phyloP scores from a whole-genome alignment of 1,284 basidiomycete genomes.

The Binderoboletus segoi region DNA sequence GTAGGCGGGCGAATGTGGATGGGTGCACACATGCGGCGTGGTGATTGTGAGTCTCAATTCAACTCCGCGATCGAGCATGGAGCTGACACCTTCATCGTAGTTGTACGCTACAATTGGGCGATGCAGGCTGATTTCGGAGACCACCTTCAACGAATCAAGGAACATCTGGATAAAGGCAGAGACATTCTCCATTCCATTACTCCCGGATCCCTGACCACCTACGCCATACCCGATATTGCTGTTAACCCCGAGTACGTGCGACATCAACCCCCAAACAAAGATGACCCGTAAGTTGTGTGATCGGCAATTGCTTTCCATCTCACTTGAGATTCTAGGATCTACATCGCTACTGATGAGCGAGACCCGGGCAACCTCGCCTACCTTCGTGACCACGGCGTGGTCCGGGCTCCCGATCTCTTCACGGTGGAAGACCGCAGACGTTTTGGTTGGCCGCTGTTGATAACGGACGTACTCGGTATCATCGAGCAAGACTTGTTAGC shows the following conservation, averaged over 20 bases:
- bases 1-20: constrained; percentile 47
- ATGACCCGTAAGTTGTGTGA: constrained; percentile 27
- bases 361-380: constrained; percentile 39
- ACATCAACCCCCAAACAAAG: constrained; percentile 22
- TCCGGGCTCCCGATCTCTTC: constrained; percentile 45
- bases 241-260: constrained; percentile 23
- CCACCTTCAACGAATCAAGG: constrained; percentile 43
- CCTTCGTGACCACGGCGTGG: constrained; percentile 35
- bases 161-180: constrained; percentile 37
- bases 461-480: constrained; percentile 49
- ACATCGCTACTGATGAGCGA: constrained; percentile 52
- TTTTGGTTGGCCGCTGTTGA: constrained; percentile 47
- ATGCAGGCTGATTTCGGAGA: constrained; percentile 38
- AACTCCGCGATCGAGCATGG: constrained; percentile 20
- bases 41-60: constrained; percentile 40
- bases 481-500: constrained; percentile 49
- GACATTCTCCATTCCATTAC: constrained; percentile 29
- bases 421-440: constrained; percentile 42
- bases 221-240: constrained; percentile 32
- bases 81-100: constrained; percentile 26
- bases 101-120: constrained; percentile 40
- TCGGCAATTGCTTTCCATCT: constrained; percentile 1
- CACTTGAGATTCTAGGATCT: constrained; percentile 38
- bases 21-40: constrained; percentile 50
- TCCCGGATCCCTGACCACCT: constrained; percentile 26